Conservation (phyloP, 257 asterid genomes). For the Oldenlandia corymbosa region DNA sequence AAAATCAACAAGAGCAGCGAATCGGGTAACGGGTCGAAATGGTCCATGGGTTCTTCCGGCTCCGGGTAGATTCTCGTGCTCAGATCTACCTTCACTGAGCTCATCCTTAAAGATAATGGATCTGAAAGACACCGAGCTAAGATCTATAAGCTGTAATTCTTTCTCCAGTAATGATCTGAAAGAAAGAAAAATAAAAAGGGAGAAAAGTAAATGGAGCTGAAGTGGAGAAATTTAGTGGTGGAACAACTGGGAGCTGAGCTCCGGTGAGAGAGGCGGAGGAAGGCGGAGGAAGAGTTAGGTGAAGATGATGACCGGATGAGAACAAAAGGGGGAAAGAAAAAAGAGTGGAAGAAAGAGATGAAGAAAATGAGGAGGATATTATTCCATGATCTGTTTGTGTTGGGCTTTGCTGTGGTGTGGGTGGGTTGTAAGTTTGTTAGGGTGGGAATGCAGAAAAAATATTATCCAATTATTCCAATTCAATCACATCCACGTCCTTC, state of each 20-base stretch:
- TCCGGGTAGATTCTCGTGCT: conserved; percentile 17
- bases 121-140: neutral
- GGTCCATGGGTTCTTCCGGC: conserved; percentile 56
- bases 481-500: neutral
- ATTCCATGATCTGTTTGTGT: conserved; percentile 2
- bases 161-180: neutral
- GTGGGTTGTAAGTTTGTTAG: conserved; percentile 2
- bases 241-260: neutral
- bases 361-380: conserved; percentile 4
- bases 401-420: neutral
- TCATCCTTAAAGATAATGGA: conserved; percentile 18
- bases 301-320: conserved; percentile 3
- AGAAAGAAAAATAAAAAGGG: no score
- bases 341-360: neutral
- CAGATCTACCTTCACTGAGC: conserved; percentile 52
- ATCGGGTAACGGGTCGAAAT: conserved; percentile 69
- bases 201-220: no score
- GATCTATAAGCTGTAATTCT: neutral
- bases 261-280: neutral
- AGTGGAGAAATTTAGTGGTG: no score
- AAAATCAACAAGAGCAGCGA: conserved; percentile 63
- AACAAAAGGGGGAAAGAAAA: no score
- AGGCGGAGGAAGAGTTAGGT: neutral
- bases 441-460: conserved; percentile 2
- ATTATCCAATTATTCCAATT: neutral